Evolutionary conservation across 1,284 basidiomycete species (phyloP).

Genomic region (Anthracocystis walkeri): DNA sequence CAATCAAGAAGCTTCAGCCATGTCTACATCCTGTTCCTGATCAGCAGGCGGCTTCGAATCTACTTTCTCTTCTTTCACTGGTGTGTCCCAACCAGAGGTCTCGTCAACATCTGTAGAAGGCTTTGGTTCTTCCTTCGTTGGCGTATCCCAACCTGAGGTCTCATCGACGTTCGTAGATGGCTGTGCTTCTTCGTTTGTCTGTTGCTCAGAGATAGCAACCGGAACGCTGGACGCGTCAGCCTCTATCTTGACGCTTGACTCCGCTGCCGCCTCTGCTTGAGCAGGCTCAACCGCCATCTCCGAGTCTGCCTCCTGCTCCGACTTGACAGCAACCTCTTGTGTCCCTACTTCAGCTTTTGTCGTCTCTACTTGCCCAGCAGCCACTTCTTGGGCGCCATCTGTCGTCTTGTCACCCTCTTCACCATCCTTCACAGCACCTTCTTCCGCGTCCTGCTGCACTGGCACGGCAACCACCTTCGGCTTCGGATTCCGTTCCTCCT

Average conservation of each 20-base stretch:
- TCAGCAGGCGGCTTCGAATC: constrained; percentile 14
- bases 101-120: neutral
- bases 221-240: constrained; percentile 6
- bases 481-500: constrained; percentile 43
- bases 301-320: constrained; percentile 1
- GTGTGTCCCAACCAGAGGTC: neutral
- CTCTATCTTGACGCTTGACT: neutral
- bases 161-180: neutral
- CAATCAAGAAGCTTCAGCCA: constrained; percentile 23
- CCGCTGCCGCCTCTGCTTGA: neutral
- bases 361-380: neutral
- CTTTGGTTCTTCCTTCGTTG: neutral
- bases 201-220: constrained; percentile 5
- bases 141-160: neutral
- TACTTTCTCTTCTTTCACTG: neutral
- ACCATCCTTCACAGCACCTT: neutral
- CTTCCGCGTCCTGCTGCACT: constrained; percentile 6
- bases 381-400: neutral
- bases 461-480: constrained; percentile 13
- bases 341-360: neutral
- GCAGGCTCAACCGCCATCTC: neutral
- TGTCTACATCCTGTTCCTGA: constrained; percentile 26
- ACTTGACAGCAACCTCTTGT: neutral
- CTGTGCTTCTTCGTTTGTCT: constrained; percentile 5
- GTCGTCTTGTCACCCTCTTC: neutral